These are phyloP conservation scores for Irpex sp. DNA, from an alignment of 1,284 basidiomycete species.

Conservation along the genomic window DNA sequence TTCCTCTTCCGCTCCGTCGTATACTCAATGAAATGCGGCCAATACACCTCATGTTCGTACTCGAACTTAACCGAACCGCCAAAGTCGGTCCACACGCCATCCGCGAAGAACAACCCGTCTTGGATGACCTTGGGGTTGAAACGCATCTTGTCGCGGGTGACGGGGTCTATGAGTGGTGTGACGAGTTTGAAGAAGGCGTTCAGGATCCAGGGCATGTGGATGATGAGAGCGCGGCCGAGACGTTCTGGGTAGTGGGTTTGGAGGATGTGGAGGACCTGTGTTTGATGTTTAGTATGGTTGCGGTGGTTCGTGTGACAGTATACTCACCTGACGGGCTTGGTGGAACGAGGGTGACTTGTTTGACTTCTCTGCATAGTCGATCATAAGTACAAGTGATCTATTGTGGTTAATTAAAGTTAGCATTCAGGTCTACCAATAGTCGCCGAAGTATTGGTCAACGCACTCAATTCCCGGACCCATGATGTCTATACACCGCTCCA, in stretches of 20 bases:
- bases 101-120: conserved; percentile 55
- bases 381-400: conserved; percentile 71
- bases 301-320: neutral
- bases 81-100: conserved; percentile 63
- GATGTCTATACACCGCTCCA: conserved; percentile 70
- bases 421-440: neutral
- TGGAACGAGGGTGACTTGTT: conserved; percentile 67
- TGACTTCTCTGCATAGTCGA: conserved; percentile 79
- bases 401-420: neutral
- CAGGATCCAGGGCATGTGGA: conserved; percentile 81
- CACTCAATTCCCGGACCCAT: conserved; percentile 78
- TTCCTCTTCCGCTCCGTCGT: conserved; percentile 46
- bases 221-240: conserved; percentile 81
- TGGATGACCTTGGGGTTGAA: conserved; percentile 65
- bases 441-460: conserved; percentile 22
- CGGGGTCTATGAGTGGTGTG: conserved; percentile 74
- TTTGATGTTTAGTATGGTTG: neutral
- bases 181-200: conserved; percentile 83
- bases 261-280: conserved; percentile 64
- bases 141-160: conserved; percentile 55
- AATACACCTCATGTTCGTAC: conserved; percentile 74
- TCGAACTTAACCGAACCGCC: conserved; percentile 58
- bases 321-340: conserved; percentile 48
- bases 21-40: conserved; percentile 59
- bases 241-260: conserved; percentile 92